Base-by-base conservation (phyloP, 2,329 filamentous ascomycete species). In the Plenodomus tracheiphilus region DNA sequence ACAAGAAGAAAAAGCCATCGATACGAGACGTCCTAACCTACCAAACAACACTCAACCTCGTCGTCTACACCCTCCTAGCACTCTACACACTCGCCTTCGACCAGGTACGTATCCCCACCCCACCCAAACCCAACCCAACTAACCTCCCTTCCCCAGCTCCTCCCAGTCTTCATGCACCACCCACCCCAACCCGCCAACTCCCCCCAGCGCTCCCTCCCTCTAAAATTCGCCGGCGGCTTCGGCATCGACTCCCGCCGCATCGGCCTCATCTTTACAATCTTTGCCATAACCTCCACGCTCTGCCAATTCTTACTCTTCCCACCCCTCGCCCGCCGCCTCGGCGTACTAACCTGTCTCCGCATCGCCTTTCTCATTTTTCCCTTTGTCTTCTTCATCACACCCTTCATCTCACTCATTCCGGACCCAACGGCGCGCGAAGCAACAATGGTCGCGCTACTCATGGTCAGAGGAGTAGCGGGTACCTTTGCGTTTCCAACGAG, bases 251-350 rank as follows among this genome's bases (percentile, higher is more conserved):
- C 89, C 1, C 82, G 85, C 49, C 80, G 83, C 41, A 97, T 97
- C 56, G 93, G 93, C 10, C 81, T 89, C 28, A 85, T 96, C 50
- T 96, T 95, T 71, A 94, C 89, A 1, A 64, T 89, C 4, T 95
- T 93, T 69, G 91, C 91, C 17, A 77, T 95, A 43, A 78, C 85
- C 9, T 91, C 89, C 58, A 90, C 92, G 64, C 59, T 94, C 16
- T 82, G 91, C 39, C 94, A 97, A 69, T 96, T 99, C 70, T 76
- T 94, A 42, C 65, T 95, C 46, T 97, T 96, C 69, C 91, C 93
- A 0, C 79, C 83, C 0, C 74, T 93, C 1, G 91, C 91, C 39
- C 79, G 83, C 25, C 80, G 79, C 18, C 90, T 84, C 54, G 93
- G 93, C 5, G 84, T 91, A 0, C 75, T 96, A 15, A 80, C 77